These are phyloP conservation scores for Ophidiomyces ophidiicola DNA, from an alignment of 2,329 filamentous ascomycete genomes.

Conservation along the genomic window DNA sequence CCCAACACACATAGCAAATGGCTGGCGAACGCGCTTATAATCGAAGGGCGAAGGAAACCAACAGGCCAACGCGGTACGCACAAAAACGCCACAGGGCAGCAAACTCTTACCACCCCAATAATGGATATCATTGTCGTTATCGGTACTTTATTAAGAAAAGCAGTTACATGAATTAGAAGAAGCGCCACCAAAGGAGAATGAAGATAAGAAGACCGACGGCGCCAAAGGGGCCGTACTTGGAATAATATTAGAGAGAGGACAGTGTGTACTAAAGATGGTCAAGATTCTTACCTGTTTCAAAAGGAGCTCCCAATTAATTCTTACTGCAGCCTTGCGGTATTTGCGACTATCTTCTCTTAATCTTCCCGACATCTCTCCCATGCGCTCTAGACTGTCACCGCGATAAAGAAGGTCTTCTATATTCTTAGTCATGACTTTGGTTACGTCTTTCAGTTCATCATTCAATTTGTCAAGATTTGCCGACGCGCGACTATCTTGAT, in stretches of 20 bases:
- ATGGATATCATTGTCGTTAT: neutral
- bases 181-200: conserved; percentile 82
- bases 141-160: conserved; percentile 6
- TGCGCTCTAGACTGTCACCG: conserved; percentile 85
- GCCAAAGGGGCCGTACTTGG: conserved; percentile 73
- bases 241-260: neutral
- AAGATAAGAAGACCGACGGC: conserved; percentile 70
- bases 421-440: conserved; percentile 99
- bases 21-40: neutral
- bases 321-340: conserved; percentile 80
- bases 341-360: conserved; percentile 88
- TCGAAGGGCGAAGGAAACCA: neutral
- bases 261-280: neutral
- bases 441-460: conserved; percentile 93
- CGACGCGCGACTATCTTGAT: conserved; percentile 79
- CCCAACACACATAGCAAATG: neutral
- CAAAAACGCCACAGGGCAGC: neutral
- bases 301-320: conserved; percentile 96
- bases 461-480: conserved; percentile 93
- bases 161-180: conserved; percentile 53
- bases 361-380: conserved; percentile 86
- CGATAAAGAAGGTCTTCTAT: conserved; percentile 95
- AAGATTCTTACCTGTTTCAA: conserved; percentile 58
- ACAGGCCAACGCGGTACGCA: neutral
- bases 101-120: neutral